Conservation (phyloP, 1,284 basidiomycete genomes). For the Pseudozyma pruni region DNA sequence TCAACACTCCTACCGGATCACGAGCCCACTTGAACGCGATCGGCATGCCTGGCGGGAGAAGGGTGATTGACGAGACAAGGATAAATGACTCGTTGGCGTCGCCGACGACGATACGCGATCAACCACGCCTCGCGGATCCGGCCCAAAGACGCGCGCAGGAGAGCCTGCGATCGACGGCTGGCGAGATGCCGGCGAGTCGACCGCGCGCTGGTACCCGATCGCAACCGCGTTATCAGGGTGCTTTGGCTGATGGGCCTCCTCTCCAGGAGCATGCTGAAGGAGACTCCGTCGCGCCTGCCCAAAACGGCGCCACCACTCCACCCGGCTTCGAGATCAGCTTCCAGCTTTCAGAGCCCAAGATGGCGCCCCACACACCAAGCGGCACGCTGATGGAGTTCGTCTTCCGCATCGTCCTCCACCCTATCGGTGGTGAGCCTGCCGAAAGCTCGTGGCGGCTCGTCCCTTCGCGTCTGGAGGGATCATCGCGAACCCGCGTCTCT, state of each 20-base stretch:
- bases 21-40: background rate
- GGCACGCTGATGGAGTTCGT: conserved; percentile 32
- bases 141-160: no score
- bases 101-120: no score
- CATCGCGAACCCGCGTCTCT: no score
- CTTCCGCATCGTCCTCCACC: conserved; percentile 20
- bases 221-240: no score
- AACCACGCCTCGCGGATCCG: no score
- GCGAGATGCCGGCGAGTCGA: background rate
- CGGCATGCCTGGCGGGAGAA: no score
- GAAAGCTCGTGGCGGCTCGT: background rate
- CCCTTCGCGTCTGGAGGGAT: no score
- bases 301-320: background rate
- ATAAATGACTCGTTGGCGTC: no score
- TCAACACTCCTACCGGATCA: background rate
- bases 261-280: background rate
- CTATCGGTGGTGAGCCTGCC: background rate
- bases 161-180: background rate
- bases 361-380: conserved; percentile 2
- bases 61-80: no score
- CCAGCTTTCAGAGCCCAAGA: conserved; percentile 16
- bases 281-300: background rate
- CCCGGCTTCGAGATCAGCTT: conserved; percentile 43
- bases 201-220: background rate
- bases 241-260: no score